Conservation (phyloP, 495 filamentous ascomycete genomes). For the Aspergillus leporis region DNA sequence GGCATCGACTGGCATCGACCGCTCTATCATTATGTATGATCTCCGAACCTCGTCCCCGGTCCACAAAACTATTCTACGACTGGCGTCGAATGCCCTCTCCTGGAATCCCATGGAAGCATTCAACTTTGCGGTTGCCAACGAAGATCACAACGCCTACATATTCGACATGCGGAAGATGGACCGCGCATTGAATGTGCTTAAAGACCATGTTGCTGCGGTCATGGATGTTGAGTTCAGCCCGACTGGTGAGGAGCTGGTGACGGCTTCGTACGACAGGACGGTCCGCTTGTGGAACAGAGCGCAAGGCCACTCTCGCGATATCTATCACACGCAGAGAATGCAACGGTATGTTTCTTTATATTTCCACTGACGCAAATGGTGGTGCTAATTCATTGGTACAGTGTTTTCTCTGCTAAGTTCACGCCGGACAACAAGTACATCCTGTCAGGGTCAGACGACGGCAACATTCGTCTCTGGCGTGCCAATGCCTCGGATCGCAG, state of each 20-base stretch:
- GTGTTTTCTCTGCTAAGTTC: conserved; percentile 83
- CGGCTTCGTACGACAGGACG: conserved; percentile 82
- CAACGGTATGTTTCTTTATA: conserved; percentile 56
- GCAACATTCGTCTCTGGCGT: conserved; percentile 91
- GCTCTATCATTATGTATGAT: conserved; percentile 85
- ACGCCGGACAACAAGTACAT: conserved; percentile 88
- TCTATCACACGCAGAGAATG: conserved; percentile 98
- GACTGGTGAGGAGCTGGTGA: conserved; percentile 91
- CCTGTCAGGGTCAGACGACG: conserved; percentile 85
- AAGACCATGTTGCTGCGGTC: conserved; percentile 93
- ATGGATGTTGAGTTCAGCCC: conserved; percentile 97
- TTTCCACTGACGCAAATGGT: not conserved
- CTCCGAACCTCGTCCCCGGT: conserved; percentile 84
- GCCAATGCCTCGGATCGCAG: conserved; percentile 81
- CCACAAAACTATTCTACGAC: conserved; percentile 71
- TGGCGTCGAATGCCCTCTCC: conserved; percentile 79
- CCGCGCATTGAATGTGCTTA: conserved; percentile 85
- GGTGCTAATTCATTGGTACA: conserved; percentile 17
- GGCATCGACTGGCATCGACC: conserved; percentile 78
- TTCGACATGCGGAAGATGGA: conserved; percentile 87
- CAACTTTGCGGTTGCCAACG: conserved; percentile 82
- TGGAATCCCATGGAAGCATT: conserved; percentile 98
- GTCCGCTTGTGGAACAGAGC: conserved; percentile 78
- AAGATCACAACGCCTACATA: conserved; percentile 77
- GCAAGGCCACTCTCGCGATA: conserved; percentile 81